Percentiles rank a stretch among this genome's conserved stretches.
Evolutionary conservation across 1,139 yeast species (phyloP).

Genomic region (Tardiomyces depauwii): DNA sequence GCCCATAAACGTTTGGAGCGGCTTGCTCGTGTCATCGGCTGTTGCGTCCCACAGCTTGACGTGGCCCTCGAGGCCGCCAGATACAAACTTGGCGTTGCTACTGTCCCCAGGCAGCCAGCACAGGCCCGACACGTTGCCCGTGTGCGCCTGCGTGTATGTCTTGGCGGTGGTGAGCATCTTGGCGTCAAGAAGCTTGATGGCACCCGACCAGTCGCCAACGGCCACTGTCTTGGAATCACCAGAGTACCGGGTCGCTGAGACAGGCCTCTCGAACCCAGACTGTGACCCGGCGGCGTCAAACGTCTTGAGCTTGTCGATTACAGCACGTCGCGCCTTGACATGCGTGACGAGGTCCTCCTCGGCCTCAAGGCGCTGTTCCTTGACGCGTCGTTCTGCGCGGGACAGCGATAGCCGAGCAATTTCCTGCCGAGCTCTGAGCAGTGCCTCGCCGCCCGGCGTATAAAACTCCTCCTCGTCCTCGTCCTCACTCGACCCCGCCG

Average conservation of each 20-base stretch:
- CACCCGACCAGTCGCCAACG: slow-evolving; percentile 83
- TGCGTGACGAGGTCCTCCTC: slow-evolving; percentile 19
- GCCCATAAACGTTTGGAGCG: slow-evolving; percentile 19
- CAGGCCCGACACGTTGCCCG: slow-evolving; percentile 59
- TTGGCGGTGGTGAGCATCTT: slow-evolving; percentile 26
- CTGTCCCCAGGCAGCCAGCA: slow-evolving; percentile 43
- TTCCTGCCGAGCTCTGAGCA: slow-evolving; percentile 41
- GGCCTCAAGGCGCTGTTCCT: slow-evolving; percentile 19
- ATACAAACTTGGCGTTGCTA: slow-evolving; percentile 23
- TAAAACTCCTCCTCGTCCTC: slow-evolving; percentile 29
- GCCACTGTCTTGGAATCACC: slow-evolving; percentile 34
- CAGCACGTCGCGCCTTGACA: slow-evolving; percentile 36
- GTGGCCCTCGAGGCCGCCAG: slow-evolving; percentile 60
- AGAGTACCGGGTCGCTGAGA: slow-evolving; percentile 47
- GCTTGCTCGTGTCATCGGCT: slow-evolving; percentile 9
- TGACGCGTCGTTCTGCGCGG: slow-evolving; percentile 35
- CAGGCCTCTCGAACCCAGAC: slow-evolving; percentile 53
- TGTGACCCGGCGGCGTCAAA: slow-evolving; percentile 58
- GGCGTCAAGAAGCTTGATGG: slow-evolving; percentile 37
- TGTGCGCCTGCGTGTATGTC: slow-evolving; percentile 25
- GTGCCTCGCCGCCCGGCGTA: slow-evolving; percentile 61
- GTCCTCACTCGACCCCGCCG: slow-evolving; percentile 21
- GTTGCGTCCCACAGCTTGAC: slow-evolving; percentile 37
- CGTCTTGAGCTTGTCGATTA: slow-evolving; percentile 29
- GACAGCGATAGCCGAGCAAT: slow-evolving; percentile 43